Conservation (phyloP, 345 rosid genomes). For the Lepidium didymum region DNA sequence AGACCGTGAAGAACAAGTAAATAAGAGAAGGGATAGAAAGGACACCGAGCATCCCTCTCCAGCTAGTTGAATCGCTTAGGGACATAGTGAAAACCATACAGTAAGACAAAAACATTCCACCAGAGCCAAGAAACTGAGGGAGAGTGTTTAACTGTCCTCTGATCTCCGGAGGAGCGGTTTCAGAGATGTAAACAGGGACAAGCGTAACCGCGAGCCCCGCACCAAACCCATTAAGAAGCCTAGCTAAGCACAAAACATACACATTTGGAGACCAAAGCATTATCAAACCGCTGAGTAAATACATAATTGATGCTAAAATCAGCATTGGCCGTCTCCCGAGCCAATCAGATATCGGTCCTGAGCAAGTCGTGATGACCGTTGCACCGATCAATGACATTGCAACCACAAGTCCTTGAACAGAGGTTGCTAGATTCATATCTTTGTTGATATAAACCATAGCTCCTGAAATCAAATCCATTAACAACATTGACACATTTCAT, state of each 20-base stretch:
- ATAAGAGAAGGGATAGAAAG: constrained; percentile 77
- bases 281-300: constrained; percentile 75
- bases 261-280: constrained; percentile 97
- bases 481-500: not conserved
- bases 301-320: constrained; percentile 62
- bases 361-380: constrained; percentile 81
- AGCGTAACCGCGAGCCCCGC: constrained; percentile 91
- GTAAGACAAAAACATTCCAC: constrained; percentile 88
- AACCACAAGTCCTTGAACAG: constrained; percentile 86
- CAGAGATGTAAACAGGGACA: constrained; percentile 84
- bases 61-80: constrained; percentile 57
- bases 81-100: constrained; percentile 94
- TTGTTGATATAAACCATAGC: constrained; percentile 76
- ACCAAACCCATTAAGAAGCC: constrained; percentile 88
- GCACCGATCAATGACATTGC: constrained; percentile 97
- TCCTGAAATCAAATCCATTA: constrained; percentile 40
- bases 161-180: constrained; percentile 93
- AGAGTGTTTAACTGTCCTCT: constrained; percentile 88
- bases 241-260: constrained; percentile 68
- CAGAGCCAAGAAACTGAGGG: constrained; percentile 92
- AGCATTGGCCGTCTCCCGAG: constrained; percentile 97
- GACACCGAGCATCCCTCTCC: constrained; percentile 95
- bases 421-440: constrained; percentile 53
- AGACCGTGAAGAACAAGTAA: constrained; percentile 55
- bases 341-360: constrained; percentile 91